phyloP scores from a whole-genome alignment of 2,329 filamentous ascomycete genomes.

The Pseudogymnoascus sp. region DNA sequence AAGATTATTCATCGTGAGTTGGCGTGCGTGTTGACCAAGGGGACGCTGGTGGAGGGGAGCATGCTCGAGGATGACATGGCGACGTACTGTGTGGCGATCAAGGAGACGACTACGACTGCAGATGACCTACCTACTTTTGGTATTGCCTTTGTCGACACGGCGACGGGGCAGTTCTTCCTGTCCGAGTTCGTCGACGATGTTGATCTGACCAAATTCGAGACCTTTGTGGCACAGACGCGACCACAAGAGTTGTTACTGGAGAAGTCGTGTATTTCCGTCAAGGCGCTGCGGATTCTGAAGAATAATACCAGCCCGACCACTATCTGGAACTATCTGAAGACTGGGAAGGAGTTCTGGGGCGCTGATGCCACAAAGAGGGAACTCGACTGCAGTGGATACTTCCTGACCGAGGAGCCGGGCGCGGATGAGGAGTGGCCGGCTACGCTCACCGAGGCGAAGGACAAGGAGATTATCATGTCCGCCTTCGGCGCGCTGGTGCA shows the following conservation, averaged over 20 bases:
- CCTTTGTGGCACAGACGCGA: slow-evolving; percentile 83
- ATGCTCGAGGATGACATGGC: slow-evolving; percentile 99
- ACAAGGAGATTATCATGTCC: slow-evolving; percentile 81
- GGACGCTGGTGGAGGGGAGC: slow-evolving; percentile 86
- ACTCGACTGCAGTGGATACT: slow-evolving; percentile 73
- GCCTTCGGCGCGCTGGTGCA: slow-evolving; percentile 82
- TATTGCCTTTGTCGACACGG: slow-evolving; percentile 88
- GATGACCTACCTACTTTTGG: slow-evolving; percentile 78
- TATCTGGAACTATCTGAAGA: slow-evolving; percentile 89
- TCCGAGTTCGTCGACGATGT: slow-evolving; percentile 86
- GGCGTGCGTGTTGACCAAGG: slow-evolving; percentile 81
- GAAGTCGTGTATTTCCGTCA: slow-evolving; percentile 78
- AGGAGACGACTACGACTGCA: slow-evolving; percentile 55
- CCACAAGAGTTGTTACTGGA: slow-evolving; percentile 86
- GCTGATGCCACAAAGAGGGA: slow-evolving; percentile 75
- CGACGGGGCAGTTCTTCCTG: slow-evolving; percentile 91
- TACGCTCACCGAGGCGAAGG: slow-evolving; percentile 59
- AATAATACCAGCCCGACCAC: slow-evolving; percentile 90
- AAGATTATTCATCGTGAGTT: slow-evolving; percentile 91
- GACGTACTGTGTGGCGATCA: slow-evolving; percentile 92
- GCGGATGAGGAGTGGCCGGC: slow-evolving; percentile 65
- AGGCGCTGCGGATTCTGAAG: slow-evolving; percentile 85
- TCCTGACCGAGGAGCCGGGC: slow-evolving; percentile 46
- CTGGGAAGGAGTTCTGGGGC: slow-evolving; percentile 83
- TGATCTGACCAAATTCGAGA: slow-evolving; percentile 95